Evolutionary conservation across 148 eudicot species (phyloP), one percentile per base, ranked within the genome.

Genomic region (Agrostemma githago): DNA sequence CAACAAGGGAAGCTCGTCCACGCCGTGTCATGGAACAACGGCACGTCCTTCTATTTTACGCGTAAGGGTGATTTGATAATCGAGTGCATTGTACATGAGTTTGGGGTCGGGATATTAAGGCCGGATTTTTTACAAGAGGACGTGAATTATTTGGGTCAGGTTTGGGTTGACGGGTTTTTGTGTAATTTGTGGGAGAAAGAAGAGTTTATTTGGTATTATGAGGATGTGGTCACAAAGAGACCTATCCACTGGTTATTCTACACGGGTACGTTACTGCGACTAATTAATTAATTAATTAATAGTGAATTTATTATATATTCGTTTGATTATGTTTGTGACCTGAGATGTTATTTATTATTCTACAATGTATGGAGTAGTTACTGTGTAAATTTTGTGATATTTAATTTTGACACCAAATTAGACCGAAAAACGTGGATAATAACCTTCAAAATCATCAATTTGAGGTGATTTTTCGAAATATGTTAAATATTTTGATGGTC

Each of bases 101-200:
- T 83, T 16, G 85, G 79, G 14, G 80, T 88, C 2, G 86, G 92
- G 11, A 84, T 88, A 44, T 68, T 86, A 14, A 77, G 83, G 38
- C 92, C 87, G 8, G 72, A 86, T 71, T 88, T 88, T 88, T 84
- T 88, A 26, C 34, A 26, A 0, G 82, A 81, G 63, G 89, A 84
- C 43, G 71, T 72, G 2, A 63, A 37, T 4, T 74, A 79, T 60
- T 43, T 79, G 63, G 91, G 92, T 21, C 88, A 82, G 77, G 72
- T 58, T 1, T 4, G 51, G 0, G 40, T 86, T 19, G 86, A 84
- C 19, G 88, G 88, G 0, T 88, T 81, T 72, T 77, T 79, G 4
- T 89, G 89, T 38, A 83, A 89, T 77, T 88, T 86, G 2, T 86
- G 91, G 94, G 72, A 81, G 71, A 89, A 86, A 76, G 86, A 62